Base-by-base conservation (phyloP, 352 stramenopile genomes). In the Paralagenidium karlingii region DNA sequence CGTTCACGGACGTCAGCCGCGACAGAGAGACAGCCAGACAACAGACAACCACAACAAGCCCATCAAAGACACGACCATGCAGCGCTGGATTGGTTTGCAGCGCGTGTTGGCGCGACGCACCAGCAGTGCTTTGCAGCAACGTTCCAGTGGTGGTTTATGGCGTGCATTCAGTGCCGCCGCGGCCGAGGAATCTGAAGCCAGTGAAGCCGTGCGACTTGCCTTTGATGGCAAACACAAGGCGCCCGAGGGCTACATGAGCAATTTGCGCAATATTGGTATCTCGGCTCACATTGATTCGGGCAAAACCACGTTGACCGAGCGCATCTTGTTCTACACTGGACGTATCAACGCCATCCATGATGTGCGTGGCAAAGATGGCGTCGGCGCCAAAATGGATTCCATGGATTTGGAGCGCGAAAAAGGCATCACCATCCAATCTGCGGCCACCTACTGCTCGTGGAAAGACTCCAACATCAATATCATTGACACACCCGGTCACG, bases 391-490 rank as follows among this genome's bases (percentile, higher is more conserved):
- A 66, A 99, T 99, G 96, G 96, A 99, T 68, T 97, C 74, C 30
- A 99, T 99, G 96, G 96, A 99, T 38, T 68, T 99, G 12, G 96
- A 99, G 69, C 76, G 95, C 39, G 96, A 99, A 65, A 99, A 99
- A 71, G 95, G 96, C 42, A 99, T 99, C 61, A 99, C 96, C 8
- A 99, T 99, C 68, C 95, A 99, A 68, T 97, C 83, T 33, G 96
- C 96, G 16, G 96, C 96, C 28, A 99, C 96, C 13, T 98, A 97
- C 69, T 97, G 83, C 55, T 66, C 58, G 42, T 96, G 86, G 84
- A 96, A 96, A 52, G 83, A 98, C 56, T 74, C 85, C 30, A 92
- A 98, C 66, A 95, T 99, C 49, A 99, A 99, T 66, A 99, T 99
- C 58, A 99, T 99, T 50, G 96, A 99, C 65, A 98, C 96, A 29